Evolutionary conservation across 768 basidiomycete genomes (phyloP), one percentile per base, ranked within the genome.

Genomic region (Termitomyces sp.): DNA sequence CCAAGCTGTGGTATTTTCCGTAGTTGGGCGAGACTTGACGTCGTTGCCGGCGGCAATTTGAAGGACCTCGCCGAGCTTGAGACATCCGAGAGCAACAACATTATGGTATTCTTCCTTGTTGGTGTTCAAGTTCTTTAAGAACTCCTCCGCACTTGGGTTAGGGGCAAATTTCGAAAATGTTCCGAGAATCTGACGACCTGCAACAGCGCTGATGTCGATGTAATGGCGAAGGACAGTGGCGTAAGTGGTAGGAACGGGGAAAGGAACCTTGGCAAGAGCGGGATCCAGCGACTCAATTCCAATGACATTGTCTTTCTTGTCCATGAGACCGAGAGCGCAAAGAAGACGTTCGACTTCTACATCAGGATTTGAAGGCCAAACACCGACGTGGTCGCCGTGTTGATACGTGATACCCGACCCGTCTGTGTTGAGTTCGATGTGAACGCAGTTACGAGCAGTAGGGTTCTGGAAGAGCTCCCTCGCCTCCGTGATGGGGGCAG

Each of bases 371-470:
- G 86, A 85, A 13, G 97, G 96, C 96, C 96, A 99, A 54, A 99
- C 83, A 58, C 94, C 97, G 63, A 97, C 87, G 68, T 99, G 97
- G 70, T 99, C 97, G 54, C 97, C 97, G 59, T 98, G 94, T 70
- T 98, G 96, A 72, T 99, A 99, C n/a, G 88, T 92, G 66, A 98
- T 92, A 40, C 95, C 95, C 44, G 94, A 94, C 18, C 92, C 92
- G 73, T 95, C 92, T 32, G 91, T 94, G 73, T 86, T 86, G 66
- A 99, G 87, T 69, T 98, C 97, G 67, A 95, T 78, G 68, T 97
- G 94, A 20, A 98, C 87, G 68, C 97, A 98, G 72, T 95, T 97
- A 47, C 97, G 84, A 61, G 89, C 88, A 7, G 77, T 78, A 42
- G 75, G 75, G n/a, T 74, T 68, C 50, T 82, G 72, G 79, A 99